Evolutionary conservation across 2,329 filamentous ascomycete species (phyloP), one percentile per base, ranked within the genome.

Genomic region (Xylaria hypoxylon): DNA sequence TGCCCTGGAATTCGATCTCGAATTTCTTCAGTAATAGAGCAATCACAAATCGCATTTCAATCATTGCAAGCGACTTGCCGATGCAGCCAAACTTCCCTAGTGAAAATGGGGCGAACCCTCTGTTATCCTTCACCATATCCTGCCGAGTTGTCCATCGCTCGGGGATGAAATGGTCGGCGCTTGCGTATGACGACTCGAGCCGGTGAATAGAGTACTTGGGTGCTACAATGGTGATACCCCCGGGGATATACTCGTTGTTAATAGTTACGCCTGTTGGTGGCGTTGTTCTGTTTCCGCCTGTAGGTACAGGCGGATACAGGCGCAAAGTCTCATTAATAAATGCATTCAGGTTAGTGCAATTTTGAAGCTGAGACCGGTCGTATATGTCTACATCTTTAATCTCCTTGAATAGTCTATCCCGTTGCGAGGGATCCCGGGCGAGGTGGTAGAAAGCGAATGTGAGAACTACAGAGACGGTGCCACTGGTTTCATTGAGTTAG

Each of bases 291-390:
- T 71, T 64, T 1, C 71, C 76, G 10, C 74, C 76, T 2, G 73
- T 73, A 15, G 76, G 70, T 0, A 73, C 69, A 0, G 76, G 73
- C 6, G 70, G 72, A n/a, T 78, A 61, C 8, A 77, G 52, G 0
- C 77, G 70, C 31, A 79, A 62, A 0, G 75, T 74, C 58, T 79
- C 77, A 22, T 74, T 72, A 26, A 78, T 75, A 10, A 77, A 55
- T 0, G 75, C 76, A 10, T 72, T 74, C 1, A 79, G 60, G 26
- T 60, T 22, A 2, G 17, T 47, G 26, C 69, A 70, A 8, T 38
- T 35, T 42, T 69, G 64, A 40, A 72, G 64, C 24, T 69, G 58
- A 10, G 33, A 17, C 3, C 61, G 53, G 47, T 72, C 65, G 24
- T 70, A 66, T 2, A 69, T 65, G 40, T 72, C 42, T 19, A 70